phyloP scores from a whole-genome alignment of 495 filamentous ascomycete genomes.

The Annulohypoxylon nitens region DNA sequence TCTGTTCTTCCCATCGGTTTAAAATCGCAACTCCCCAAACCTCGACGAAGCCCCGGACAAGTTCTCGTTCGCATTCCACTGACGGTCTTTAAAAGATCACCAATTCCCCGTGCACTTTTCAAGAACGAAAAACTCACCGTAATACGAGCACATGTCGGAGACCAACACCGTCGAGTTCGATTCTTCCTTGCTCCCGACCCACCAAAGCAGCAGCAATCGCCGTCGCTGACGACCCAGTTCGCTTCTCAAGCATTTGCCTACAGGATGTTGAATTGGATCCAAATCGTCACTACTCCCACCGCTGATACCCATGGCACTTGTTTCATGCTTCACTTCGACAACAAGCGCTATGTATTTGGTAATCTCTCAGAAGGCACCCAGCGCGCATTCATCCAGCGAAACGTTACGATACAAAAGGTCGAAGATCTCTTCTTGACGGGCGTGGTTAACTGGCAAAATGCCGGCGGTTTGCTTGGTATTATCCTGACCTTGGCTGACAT shows the following conservation, averaged over 20 bases:
- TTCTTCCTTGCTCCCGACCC: conserved; percentile 17
- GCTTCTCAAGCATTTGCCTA: not conserved
- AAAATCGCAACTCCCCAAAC: conserved; percentile 12
- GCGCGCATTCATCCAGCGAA: conserved; percentile 77
- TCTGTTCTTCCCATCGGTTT: not conserved
- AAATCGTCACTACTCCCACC: conserved; percentile 86
- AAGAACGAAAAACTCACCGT: not conserved
- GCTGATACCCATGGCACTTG: conserved; percentile 88
- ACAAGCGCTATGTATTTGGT: conserved; percentile 89
- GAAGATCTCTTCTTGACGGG: conserved; percentile 86
- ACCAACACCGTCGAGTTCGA: not conserved
- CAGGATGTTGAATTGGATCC: conserved; percentile 76
- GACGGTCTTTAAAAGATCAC: conserved; percentile 12
- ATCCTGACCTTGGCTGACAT: conserved; percentile 84
- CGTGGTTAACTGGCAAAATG: conserved; percentile 75
- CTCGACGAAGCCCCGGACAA: not conserved
- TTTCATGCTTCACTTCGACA: conserved; percentile 80
- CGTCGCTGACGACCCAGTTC: not conserved
- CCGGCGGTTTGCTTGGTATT: conserved; percentile 86
- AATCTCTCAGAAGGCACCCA: conserved; percentile 87
- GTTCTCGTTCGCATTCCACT: not conserved
- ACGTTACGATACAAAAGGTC: conserved; percentile 69
- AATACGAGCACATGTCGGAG: conserved; percentile 15
- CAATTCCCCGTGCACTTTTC: conserved; percentile 26
- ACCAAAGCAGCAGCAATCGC: not conserved